These are phyloP conservation scores for Tardiomyces depauwii DNA, from an alignment of 1,139 yeast genomes.

Conservation along the genomic window DNA sequence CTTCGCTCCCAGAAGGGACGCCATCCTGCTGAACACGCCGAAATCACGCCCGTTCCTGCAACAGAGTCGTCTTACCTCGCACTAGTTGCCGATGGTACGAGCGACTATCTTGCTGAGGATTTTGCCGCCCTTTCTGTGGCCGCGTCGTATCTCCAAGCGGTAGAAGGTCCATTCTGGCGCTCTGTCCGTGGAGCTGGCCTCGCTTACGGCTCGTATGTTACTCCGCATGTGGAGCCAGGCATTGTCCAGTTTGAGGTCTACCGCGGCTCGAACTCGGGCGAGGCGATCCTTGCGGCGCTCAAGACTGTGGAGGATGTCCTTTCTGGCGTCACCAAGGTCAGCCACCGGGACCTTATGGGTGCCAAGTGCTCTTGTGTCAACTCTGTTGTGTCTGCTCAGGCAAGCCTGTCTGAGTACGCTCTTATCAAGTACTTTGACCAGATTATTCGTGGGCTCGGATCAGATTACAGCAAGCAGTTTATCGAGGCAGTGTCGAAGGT, in stretches of 20 bases:
- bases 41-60: constrained; percentile 65
- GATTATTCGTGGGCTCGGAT: constrained; percentile 59
- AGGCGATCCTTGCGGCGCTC: constrained; percentile 59
- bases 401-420: constrained; percentile 47
- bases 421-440: constrained; percentile 52
- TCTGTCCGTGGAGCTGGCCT: constrained; percentile 93
- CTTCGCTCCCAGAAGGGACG: constrained; percentile 49
- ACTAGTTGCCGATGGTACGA: constrained; percentile 51
- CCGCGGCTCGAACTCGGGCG: constrained; percentile 74
- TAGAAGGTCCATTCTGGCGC: constrained; percentile 97
- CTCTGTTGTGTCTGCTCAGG: constrained; percentile 62
- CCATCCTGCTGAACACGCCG: constrained; percentile 44
- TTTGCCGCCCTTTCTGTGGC: constrained; percentile 63
- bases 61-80: constrained; percentile 76
- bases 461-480: constrained; percentile 39
- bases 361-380: constrained; percentile 39
- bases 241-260: constrained; percentile 55
- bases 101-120: constrained; percentile 55
- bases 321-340: constrained; percentile 42
- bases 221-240: constrained; percentile 54
- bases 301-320: constrained; percentile 54
- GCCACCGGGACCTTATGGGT: constrained; percentile 50
- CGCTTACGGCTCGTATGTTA: constrained; percentile 77
- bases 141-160: constrained; percentile 66
- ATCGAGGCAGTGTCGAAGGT: constrained; percentile 27